A percentile compares a stretch with the other conserved stretches of the same genome.
Conservation (phyloP, 352 stramenopile species). For the Pythium oligandrum region DNA sequence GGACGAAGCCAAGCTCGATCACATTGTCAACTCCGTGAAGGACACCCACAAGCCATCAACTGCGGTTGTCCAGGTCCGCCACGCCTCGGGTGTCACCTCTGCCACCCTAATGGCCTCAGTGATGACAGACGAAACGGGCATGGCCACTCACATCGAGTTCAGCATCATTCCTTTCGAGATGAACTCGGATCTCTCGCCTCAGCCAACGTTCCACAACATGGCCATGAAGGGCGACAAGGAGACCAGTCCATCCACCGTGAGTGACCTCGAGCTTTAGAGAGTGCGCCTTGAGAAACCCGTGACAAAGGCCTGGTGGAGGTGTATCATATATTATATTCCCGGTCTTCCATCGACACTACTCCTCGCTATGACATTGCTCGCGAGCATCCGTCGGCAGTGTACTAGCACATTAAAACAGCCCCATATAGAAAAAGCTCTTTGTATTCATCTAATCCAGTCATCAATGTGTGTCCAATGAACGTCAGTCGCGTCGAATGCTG, state of each 20-base stretch:
- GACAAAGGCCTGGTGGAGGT: slow-evolving; percentile 3
- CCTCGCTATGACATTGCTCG: not conserved
- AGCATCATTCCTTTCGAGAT: slow-evolving; percentile 63
- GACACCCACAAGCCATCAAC: slow-evolving; percentile 36
- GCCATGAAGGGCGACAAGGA: slow-evolving; percentile 40
- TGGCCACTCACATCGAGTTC: slow-evolving; percentile 49
- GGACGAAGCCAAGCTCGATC: slow-evolving; percentile 42
- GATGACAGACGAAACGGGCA: slow-evolving; percentile 53
- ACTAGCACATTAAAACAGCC: no score
- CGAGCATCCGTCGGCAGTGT: not conserved
- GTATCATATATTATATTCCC: slow-evolving; percentile 27
- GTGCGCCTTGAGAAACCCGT: slow-evolving; percentile 2
- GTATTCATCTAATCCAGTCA: no score
- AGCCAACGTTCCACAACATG: slow-evolving; percentile 8
- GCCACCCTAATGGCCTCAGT: slow-evolving; percentile 54
- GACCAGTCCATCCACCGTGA: slow-evolving; percentile 47
- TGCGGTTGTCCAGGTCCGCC: slow-evolving; percentile 46
- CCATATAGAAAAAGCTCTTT: no score
- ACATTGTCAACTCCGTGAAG: slow-evolving; percentile 35
- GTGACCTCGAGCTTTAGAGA: slow-evolving; percentile 40
- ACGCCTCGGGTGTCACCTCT: slow-evolving; percentile 32
- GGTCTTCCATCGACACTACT: not conserved
- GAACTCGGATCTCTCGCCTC: slow-evolving; percentile 25
- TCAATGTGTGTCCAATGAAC: no score
- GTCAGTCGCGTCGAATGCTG: no score